phyloP scores from a whole-genome alignment of 768 basidiomycete genomes.

The Xerocomellus chrysenteron region DNA sequence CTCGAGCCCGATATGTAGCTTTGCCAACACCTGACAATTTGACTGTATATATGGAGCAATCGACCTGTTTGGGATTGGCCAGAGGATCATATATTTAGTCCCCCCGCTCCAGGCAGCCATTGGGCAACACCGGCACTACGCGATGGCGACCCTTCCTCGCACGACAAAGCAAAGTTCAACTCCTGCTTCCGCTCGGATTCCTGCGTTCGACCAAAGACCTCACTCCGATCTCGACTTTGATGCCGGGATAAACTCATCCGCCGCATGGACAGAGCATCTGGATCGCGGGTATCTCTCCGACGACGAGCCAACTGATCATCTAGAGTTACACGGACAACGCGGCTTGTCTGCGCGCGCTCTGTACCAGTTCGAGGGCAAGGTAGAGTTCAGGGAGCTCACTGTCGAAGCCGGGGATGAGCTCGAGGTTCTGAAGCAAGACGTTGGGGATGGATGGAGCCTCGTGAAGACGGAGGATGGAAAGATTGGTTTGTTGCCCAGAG shows the following conservation, averaged over 20 bases:
- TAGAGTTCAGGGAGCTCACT: constrained; percentile 68
- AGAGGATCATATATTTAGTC: constrained; percentile 6
- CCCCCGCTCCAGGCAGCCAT: neutral
- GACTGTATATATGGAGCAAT: constrained; percentile 5
- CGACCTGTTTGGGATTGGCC: constrained; percentile 1
- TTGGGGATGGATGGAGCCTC: constrained; percentile 81
- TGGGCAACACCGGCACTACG: neutral
- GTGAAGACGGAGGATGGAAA: constrained; percentile 57
- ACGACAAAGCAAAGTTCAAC: constrained; percentile 27
- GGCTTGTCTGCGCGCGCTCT: constrained; percentile 63
- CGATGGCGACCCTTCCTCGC: constrained; percentile 40
- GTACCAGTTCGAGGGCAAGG: constrained; percentile 73
- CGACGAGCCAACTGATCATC: constrained; percentile 43
- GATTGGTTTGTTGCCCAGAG: constrained; percentile 64
- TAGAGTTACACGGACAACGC: constrained; percentile 33
- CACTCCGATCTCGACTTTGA: constrained; percentile 53
- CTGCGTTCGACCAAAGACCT: constrained; percentile 28
- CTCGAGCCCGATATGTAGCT: neutral
- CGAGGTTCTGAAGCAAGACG: constrained; percentile 67
- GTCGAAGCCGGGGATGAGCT: constrained; percentile 70
- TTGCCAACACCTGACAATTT: neutral
- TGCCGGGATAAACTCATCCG: constrained; percentile 73
- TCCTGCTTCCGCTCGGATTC: constrained; percentile 5
- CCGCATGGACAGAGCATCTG: constrained; percentile 71
- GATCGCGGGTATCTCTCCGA: constrained; percentile 50